Percentiles rank a stretch among this genome's conserved stretches.
Conservation (phyloP, 306 rosid genomes). For the Prunus dulcis region DNA sequence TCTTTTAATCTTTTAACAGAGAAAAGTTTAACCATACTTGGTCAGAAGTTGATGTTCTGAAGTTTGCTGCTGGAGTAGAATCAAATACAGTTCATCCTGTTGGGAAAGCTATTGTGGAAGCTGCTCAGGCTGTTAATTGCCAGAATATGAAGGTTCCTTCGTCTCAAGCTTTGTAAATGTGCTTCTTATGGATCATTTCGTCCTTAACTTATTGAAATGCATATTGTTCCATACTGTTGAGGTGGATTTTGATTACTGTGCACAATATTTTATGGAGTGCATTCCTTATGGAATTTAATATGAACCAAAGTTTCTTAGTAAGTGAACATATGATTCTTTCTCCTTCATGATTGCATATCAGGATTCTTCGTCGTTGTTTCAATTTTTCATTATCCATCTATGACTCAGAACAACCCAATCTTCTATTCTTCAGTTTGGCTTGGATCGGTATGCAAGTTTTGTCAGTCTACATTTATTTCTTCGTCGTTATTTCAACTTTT, state of each 20-base stretch:
- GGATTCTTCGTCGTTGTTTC: background rate
- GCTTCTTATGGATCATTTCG: background rate
- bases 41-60: slow-evolving; percentile 75
- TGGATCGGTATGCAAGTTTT: background rate
- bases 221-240: background rate
- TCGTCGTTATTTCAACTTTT: background rate
- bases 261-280: background rate
- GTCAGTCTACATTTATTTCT: background rate
- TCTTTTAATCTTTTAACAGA: slow-evolving; percentile 34
- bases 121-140: slow-evolving; percentile 62
- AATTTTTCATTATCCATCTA: background rate
- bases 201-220: background rate
- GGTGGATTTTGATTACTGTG: background rate
- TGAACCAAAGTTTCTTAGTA: background rate
- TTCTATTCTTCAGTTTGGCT: background rate
- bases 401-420: background rate
- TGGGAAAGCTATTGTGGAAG: slow-evolving; percentile 90
- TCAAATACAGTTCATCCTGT: slow-evolving; percentile 90
- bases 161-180: background rate
- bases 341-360: background rate
- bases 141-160: slow-evolving; percentile 53
- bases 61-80: slow-evolving; percentile 91
- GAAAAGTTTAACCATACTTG: slow-evolving; percentile 37
- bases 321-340: background rate
- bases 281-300: background rate